phyloP scores from a whole-genome alignment of 768 basidiomycete genomes.

The Mycena haematopus region DNA sequence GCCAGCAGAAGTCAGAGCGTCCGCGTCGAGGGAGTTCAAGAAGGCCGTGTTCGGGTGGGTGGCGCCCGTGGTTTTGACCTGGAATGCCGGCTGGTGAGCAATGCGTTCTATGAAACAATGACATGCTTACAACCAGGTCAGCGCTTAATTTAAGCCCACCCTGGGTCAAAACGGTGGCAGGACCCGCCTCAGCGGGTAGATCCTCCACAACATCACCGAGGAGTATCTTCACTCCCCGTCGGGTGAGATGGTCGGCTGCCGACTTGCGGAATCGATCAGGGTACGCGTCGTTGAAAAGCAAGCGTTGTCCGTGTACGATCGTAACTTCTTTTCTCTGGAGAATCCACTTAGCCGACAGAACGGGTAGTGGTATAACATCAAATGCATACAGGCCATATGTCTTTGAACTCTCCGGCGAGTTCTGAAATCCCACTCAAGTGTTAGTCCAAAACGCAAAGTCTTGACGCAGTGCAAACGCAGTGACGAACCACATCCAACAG shows the following conservation, averaged over 20 bases:
- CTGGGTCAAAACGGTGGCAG: conserved; percentile 43
- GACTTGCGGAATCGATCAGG: conserved; percentile 49
- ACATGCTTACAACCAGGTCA: conserved; percentile 50
- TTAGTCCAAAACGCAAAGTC: background rate
- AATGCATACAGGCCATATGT: conserved; percentile 27
- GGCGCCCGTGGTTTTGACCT: conserved; percentile 28
- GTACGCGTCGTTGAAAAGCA: conserved; percentile 53
- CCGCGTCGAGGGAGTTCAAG: conserved; percentile 32
- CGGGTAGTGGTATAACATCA: too few species aligned
- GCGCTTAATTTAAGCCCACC: conserved; percentile 45
- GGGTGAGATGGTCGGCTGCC: conserved; percentile 41
- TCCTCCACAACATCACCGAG: conserved; percentile 48
- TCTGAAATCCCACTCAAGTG: conserved; percentile 29
- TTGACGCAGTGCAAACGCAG: too few species aligned
- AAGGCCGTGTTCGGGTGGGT: conserved; percentile 44
- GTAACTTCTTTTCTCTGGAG: conserved; percentile 42
- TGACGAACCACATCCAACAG: conserved; percentile 56
- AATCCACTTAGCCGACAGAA: background rate
- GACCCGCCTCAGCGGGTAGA: conserved; percentile 36
- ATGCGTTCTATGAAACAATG: background rate
- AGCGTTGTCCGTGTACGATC: conserved; percentile 49
- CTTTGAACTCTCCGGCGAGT: conserved; percentile 33
- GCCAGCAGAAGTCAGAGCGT: conserved; percentile 45
- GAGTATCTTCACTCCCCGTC: conserved; percentile 42
- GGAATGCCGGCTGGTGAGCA: background rate